Conservation (phyloP, 805 yeast species). For the Starmera quercuum region DNA sequence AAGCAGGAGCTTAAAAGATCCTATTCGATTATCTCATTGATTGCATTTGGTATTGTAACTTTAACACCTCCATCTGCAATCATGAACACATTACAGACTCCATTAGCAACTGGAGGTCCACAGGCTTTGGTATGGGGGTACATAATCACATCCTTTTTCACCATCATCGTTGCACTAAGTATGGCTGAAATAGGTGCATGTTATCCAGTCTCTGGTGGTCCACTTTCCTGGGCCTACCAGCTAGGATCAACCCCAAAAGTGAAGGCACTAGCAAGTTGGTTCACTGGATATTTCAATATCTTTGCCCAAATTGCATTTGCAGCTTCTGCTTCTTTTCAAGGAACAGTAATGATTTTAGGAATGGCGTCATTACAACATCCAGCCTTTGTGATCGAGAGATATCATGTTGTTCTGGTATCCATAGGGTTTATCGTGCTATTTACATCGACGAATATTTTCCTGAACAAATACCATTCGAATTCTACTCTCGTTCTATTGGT, state of each 20-base stretch:
- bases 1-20: conserved; percentile 19
- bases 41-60: conserved; percentile 18
- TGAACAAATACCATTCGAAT: conserved; percentile 17
- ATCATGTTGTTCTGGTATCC: conserved; percentile 14
- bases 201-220: conserved; percentile 27
- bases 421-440: conserved; percentile 18
- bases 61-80: conserved; percentile 20
- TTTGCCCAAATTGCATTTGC: conserved; percentile 21
- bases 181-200: conserved; percentile 27
- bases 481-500: conserved; percentile 12
- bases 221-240: conserved; percentile 26
- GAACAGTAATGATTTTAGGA: conserved; percentile 15
- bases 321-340: conserved; percentile 19
- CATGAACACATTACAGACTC: conserved; percentile 18
- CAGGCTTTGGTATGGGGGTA: conserved; percentile 22
- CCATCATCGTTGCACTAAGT: conserved; percentile 16
- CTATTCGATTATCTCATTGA: conserved; percentile 15
- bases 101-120: conserved; percentile 18
- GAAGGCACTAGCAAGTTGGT: conserved; percentile 22
- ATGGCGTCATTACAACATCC: conserved; percentile 13
- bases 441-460: conserved; percentile 14
- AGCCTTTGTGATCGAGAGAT: conserved; percentile 10
- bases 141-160: conserved; percentile 17
- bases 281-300: conserved; percentile 23
- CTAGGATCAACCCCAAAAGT: conserved; percentile 17